These are phyloP conservation scores for Metschnikowia hibisci DNA, from an alignment of 805 yeast species.

Conservation along the genomic window DNA sequence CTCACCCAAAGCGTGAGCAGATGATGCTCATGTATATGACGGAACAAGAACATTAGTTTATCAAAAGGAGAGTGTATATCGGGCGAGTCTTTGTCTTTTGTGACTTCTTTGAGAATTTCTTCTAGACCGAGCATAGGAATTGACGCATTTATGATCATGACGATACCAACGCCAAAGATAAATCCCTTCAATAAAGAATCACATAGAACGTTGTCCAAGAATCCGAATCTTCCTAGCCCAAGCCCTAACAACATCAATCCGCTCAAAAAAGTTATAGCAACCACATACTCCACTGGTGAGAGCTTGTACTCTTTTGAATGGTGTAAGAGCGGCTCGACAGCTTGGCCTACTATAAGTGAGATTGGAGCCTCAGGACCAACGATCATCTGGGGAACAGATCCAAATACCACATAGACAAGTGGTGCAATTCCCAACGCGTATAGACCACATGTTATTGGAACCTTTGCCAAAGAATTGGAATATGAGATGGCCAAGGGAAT, in stretches of 20 bases:
- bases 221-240: conserved; percentile 27
- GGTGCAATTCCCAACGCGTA: conserved; percentile 39
- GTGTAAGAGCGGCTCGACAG: conserved; percentile 41
- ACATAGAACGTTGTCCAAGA: conserved; percentile 38
- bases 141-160: conserved; percentile 55
- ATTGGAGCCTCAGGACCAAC: conserved; percentile 48
- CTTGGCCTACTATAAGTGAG: conserved; percentile 44
- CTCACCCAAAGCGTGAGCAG: conserved; percentile 61
- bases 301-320: conserved; percentile 28
- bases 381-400: conserved; percentile 45
- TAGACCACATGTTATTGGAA: conserved; percentile 39
- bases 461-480: conserved; percentile 41
- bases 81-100: conserved; percentile 28
- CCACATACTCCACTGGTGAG: conserved; percentile 27
- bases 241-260: conserved; percentile 49
- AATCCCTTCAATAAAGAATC: conserved; percentile 42
- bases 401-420: conserved; percentile 37
- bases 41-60: conserved; percentile 55
- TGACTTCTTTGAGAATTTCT: conserved; percentile 37
- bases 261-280: conserved; percentile 58
- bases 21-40: conserved; percentile 48
- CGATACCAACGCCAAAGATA: conserved; percentile 42
- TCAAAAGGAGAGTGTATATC: conserved; percentile 60
- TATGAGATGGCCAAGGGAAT: conserved; percentile 67
- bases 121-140: conserved; percentile 70